Evolutionary conservation across 2,329 filamentous ascomycete genomes (phyloP).

Genomic region (Periconia sp.): DNA sequence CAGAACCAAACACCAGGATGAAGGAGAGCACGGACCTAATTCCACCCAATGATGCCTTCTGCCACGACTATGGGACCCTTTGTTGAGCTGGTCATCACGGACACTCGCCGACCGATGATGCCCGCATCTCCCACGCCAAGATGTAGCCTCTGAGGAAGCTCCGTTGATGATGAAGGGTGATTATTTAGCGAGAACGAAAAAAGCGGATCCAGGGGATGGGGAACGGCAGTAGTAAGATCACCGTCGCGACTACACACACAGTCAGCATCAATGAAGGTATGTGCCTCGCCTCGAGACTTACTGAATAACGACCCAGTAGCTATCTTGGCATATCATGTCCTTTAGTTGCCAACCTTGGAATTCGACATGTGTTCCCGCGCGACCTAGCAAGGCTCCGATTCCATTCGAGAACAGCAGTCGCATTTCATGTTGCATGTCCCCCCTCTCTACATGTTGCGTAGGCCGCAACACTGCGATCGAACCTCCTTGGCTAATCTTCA

Average conservation of each 20-base stretch:
- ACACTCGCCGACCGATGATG: constrained; percentile 41
- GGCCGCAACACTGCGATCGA: constrained; percentile 42
- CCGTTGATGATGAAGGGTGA: constrained; percentile 7
- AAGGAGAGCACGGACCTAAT: constrained; percentile 19
- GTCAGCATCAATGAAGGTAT: constrained; percentile 1
- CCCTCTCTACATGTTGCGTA: constrained; percentile 11
- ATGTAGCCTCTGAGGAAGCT: constrained; percentile 29
- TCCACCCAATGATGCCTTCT: constrained; percentile 44
- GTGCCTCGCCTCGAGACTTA: constrained; percentile 17
- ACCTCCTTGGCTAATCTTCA: constrained; percentile 39
- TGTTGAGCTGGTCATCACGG: constrained; percentile 32
- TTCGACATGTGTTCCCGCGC: constrained; percentile 32
- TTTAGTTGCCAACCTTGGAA: constrained; percentile 25
- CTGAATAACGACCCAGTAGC: constrained; percentile 41
- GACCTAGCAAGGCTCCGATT: constrained; percentile 10
- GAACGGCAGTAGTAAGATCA: constrained; percentile 27
- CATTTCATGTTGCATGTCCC: constrained; percentile 26
- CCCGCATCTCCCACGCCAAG: constrained; percentile 39
- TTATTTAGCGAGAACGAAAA: constrained; percentile 32
- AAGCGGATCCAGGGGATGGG: constrained; percentile 17
- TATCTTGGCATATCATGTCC: constrained; percentile 6
- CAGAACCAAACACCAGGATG: no score
- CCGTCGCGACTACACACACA: constrained; percentile 33
- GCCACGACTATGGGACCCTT: constrained; percentile 28
- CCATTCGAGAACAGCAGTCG: constrained; percentile 36